Evolutionary conservation across 2,329 filamentous ascomycete species (phyloP).

Genomic region (Venturia asperata): DNA sequence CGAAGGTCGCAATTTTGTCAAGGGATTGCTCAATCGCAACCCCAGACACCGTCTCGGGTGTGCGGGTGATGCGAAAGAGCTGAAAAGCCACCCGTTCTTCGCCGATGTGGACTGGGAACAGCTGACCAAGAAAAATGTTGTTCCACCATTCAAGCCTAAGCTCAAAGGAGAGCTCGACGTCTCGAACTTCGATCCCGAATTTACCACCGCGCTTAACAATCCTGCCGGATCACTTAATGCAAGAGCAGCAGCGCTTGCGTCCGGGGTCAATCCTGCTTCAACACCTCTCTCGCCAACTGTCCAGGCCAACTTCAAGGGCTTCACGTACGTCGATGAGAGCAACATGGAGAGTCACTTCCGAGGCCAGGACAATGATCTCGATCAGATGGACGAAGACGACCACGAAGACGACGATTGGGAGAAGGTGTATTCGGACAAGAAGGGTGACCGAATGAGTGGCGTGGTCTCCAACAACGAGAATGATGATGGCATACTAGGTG

Average conservation of each 20-base stretch:
- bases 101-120: constrained; percentile 87
- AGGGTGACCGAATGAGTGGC: constrained; percentile 47
- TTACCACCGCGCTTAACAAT: constrained; percentile 86
- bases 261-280: constrained; percentile 72
- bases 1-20: constrained; percentile 95
- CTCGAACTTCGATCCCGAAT: constrained; percentile 97
- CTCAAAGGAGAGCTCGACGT: constrained; percentile 93
- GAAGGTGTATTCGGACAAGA: constrained; percentile 29
- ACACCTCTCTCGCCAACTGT: constrained; percentile 91
- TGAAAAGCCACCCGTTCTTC: constrained; percentile 94
- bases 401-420: constrained; percentile 38
- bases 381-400: constrained; percentile 41
- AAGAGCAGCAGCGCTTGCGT: constrained; percentile 76
- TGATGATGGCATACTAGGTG: constrained; percentile 42
- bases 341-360: constrained; percentile 78
- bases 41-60: constrained; percentile 91
- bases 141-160: constrained; percentile 95
- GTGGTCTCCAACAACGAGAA: constrained; percentile 36
- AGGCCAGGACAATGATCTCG: constrained; percentile 34
- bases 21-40: constrained; percentile 93
- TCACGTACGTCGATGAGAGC: constrained; percentile 98
- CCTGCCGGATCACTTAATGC: constrained; percentile 78
- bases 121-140: constrained; percentile 81
- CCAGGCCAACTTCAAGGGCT: constrained; percentile 96
- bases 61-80: constrained; percentile 81